These are phyloP conservation scores for Syzygium syzygioides DNA, from an alignment of 441 rosid species.

Conservation along the genomic window DNA sequence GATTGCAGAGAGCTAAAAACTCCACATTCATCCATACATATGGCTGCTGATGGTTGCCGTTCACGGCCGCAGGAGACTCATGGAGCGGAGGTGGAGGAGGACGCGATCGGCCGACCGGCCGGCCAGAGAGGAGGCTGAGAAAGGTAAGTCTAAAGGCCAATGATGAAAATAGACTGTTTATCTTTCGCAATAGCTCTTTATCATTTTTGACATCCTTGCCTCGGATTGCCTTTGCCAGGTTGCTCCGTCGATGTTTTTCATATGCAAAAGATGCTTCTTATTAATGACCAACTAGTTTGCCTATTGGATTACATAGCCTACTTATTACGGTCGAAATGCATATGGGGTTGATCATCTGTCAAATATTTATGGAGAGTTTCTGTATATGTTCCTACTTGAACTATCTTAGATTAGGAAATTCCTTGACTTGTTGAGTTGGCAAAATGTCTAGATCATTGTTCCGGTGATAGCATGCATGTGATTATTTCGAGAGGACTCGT, in stretches of 20 bases:
- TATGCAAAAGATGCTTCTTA: background rate
- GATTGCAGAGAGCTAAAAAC: background rate
- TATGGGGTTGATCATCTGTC: background rate
- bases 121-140: background rate
- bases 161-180: background rate
- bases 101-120: background rate
- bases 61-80: background rate
- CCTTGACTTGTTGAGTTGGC: background rate
- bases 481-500: background rate
- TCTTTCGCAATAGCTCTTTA: background rate
- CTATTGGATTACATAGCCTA: background rate
- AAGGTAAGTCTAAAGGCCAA: background rate
- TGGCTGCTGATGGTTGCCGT: fast-evolving
- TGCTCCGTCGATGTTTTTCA: too few relatives aligned
- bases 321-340: background rate
- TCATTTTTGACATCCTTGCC: background rate
- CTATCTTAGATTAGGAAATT: background rate
- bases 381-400: background rate
- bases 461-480: background rate
- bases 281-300: background rate
- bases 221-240: too few relatives aligned
- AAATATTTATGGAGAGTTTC: background rate
- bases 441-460: background rate
- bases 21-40: background rate
- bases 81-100: background rate